Conservation (phyloP, 1,284 basidiomycete genomes). For the Termitomyces sp. region DNA sequence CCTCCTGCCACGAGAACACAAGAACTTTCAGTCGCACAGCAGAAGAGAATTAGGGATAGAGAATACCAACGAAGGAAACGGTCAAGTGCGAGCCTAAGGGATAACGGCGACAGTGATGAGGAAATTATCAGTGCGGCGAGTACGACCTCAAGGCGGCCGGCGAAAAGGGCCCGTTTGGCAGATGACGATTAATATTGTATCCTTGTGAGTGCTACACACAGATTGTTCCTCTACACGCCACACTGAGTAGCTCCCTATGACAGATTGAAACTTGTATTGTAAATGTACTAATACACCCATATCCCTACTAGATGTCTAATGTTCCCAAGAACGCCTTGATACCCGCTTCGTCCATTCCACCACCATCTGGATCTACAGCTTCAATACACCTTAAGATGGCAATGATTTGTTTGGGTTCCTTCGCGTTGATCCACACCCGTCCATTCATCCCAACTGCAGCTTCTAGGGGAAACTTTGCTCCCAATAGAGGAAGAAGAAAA, state of each 20-base stretch:
- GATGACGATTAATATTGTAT: conserved; percentile 42
- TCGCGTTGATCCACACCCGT: conserved; percentile 72
- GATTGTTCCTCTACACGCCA: not conserved
- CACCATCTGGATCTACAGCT: conserved; percentile 65
- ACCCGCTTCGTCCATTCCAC: conserved; percentile 44
- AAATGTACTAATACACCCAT: conserved; percentile 11
- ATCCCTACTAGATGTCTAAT: conserved; percentile 43
- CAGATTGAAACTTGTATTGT: conserved; percentile 3
- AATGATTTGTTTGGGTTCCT: conserved; percentile 64
- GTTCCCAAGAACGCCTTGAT: conserved; percentile 50
- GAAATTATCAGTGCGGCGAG: conserved; percentile 49
- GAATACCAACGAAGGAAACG: conserved; percentile 74
- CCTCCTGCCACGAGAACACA: conserved; percentile 64
- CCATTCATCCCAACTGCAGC: conserved; percentile 79
- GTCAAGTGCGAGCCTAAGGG: conserved; percentile 51
- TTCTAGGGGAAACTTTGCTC: conserved; percentile 71
- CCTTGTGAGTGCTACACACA: conserved; percentile 1
- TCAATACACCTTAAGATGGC: conserved; percentile 67
- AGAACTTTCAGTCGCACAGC: conserved; percentile 62
- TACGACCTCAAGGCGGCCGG: conserved; percentile 42
- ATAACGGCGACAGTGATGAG: conserved; percentile 63
- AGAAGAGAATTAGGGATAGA: conserved; percentile 67
- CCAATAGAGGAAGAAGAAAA: conserved; percentile 70
- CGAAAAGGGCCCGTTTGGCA: conserved; percentile 56
- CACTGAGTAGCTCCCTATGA: not conserved